Evolutionary conservation across 495 filamentous ascomycete genomes (phyloP), one percentile per base, ranked within the genome.

Genomic region (Articulospora tetracladia): DNA sequence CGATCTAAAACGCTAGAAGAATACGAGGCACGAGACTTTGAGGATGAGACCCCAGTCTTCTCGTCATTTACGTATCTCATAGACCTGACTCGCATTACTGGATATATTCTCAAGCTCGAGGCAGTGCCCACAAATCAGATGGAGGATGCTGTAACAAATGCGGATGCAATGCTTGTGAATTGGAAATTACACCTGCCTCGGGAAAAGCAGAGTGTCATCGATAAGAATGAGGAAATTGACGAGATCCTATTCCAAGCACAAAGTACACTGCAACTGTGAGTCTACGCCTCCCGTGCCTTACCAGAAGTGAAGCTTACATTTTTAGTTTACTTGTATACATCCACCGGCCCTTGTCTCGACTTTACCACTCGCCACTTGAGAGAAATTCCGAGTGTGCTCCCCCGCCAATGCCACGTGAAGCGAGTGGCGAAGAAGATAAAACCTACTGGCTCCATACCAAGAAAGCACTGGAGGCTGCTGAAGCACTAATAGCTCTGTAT

Each of bases 201-300:
- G 34, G 80, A 76, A 52, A 90, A 90, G 67, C 77, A 79, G 52
- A 81, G 86, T 52, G 75, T 90, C 13, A 72, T 89, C 46, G 79
- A 83, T 20, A 74, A 79, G n/a, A 80, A 85, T 55, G 74, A 79
- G 17, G 74, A 79, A 15, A 78, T 87, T 6, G 87, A 91, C 59
- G 83, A 90, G 69, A 79, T 91, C 66, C 81, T 91, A 64, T 90
- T 91, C 71, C 85, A 89, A 65, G 86, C 86, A n/a, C 82, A 83
- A 55, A 85, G 84, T 78, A 73, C 83, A 19, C 69, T 82, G 20
- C 78, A 82, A 66, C 76, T 69, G 56, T 57, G 11, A 62, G 67
- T 60, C 50, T 20, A 46, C 2, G 66, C 60, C 32, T 64, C 62
- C 25, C 62, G 60, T 53, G 61, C 68, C 55, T 61, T 51, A 41